Evolutionary conservation across 768 basidiomycete genomes (phyloP), one percentile per base, ranked within the genome.

Genomic region (Leccinum arenicola): DNA sequence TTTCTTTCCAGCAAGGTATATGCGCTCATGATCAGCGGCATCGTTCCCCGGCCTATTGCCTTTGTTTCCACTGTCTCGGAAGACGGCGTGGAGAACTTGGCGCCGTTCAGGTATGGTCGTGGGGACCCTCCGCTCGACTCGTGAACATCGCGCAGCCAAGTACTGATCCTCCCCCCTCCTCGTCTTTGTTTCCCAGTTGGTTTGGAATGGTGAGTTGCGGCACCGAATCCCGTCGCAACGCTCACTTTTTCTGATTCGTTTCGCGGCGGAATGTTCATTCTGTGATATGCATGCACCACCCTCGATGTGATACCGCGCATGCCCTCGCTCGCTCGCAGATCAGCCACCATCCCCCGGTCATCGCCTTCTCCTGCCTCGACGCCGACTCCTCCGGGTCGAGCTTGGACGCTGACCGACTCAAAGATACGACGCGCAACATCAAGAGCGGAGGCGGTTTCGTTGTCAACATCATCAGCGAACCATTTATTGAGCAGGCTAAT

Each of bases 391-490:
- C 38, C 17, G 38, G 38, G 38, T 17, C 14, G 14, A 36, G 14
- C 12, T 36, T 0, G 35, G 35, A 15, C 35, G 14, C 6, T 36
- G 65, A 12, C n/a, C 35, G 63, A 6, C 38, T 65, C 35, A 76
- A 77, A 58, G 84, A 84, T 58, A 82, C 80, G 64, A 38, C 36
- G 15, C 15, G 36, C 36, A 38, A 38, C 7, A 38, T 15, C 15
- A 17, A 17, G 15, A 17, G 15, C 15, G 36, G 36, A 6, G 36
- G 15, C 15, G 36, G 36, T 3, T 38, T 38, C 15, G 36, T 15
- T 14, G 43, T 45, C n/a, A 45, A 77, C 62, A 82, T 83, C 65
- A 84, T 86, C 64, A 82, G 80, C 57, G 82, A 84, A 61, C 74
- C 78, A 0, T 79, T 73, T 36, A 52, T 75, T 12, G 75, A 78